Percentiles rank a stretch among this genome's conserved stretches.
phyloP scores from a whole-genome alignment of 768 basidiomycete species.

The Mrakia gelida region DNA sequence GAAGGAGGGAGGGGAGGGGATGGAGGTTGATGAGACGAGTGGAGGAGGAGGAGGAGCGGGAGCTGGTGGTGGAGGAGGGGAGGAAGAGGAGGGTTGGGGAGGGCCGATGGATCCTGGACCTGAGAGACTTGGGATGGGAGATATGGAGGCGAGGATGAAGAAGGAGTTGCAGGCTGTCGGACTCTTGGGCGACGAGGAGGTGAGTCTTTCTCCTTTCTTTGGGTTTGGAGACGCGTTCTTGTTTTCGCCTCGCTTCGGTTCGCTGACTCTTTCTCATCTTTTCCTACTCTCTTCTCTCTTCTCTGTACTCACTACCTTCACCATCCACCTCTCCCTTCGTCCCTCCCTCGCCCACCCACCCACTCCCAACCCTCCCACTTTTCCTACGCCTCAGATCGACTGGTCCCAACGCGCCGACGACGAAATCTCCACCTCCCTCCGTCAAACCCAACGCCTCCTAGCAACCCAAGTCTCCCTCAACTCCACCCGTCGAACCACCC shows the following conservation, averaged over 20 bases:
- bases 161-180: slow-evolving; percentile 48
- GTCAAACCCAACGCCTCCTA: slow-evolving; percentile 79
- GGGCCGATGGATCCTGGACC: background rate
- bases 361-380: too few species aligned
- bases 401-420: slow-evolving; percentile 62
- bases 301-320: too few species aligned
- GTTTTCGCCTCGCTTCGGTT: background rate
- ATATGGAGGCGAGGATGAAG: slow-evolving; percentile 48
- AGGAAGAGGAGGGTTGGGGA: background rate
- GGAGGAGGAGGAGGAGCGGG: background rate
- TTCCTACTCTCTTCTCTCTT: background rate
- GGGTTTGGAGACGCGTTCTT: background rate
- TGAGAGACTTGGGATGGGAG: slow-evolving; percentile 37
- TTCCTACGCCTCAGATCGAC: slow-evolving; percentile 40
- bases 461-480: slow-evolving; percentile 72
- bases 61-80: slow-evolving; percentile 54
- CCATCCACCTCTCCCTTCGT: too few species aligned
- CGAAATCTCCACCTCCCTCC: slow-evolving; percentile 83
- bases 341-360: too few species aligned
- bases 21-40: background rate
- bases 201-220: slow-evolving; percentile 48
- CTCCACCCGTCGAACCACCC: slow-evolving; percentile 70
- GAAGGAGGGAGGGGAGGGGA: background rate
- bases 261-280: background rate
- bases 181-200: slow-evolving; percentile 56